Evolutionary conservation across 2,329 filamentous ascomycete genomes (phyloP), one percentile per base, ranked within the genome.

Genomic region (Apiospora hydei): DNA sequence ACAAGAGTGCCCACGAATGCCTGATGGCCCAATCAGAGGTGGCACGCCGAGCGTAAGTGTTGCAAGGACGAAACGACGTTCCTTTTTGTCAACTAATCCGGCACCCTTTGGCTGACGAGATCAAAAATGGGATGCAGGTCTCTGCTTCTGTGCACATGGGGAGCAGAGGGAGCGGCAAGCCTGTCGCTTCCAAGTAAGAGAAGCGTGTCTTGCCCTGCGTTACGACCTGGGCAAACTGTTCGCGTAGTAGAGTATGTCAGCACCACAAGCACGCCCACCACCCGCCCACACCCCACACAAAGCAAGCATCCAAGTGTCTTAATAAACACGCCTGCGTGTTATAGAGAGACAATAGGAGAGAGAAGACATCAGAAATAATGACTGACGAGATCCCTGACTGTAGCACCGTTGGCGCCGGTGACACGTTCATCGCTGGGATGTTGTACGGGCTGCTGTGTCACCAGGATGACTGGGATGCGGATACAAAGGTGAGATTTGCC

Each of bases 341-440:
- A 10, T 49, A 47, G 44, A 21, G 44, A n/a, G 24, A 71, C 38
- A 64, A 41, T 1, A 26, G 6, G 26, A n/a, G 26, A n/a, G 26
- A 71, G 53, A 67, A 30, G 67, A 61, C 67, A 51, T 38, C 53
- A 47, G 69, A 73, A 71, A 76, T 57, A 69, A 70, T 72, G 71
- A 74, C 74, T 76, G 75, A 77, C 75, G 68, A 6, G 67, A 72
- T 75, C 73, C 73, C 71, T 75, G 73, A 73, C 75, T 76, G 79
- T 79, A 93, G 92, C 79, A 87, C 91, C 7, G 88, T 94, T 73
- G 93, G 92, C 71, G 92, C 92, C 61, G 93, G 93, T 75, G 93
- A 94, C 78, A 94, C 92, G 0, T 94, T 94, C 77, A 89, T 92
- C 74, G 92, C 92, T 46, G 92, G 91, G 72, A 89, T 93, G 80